Conservation (phyloP, 768 basidiomycete genomes). For the Phanerochaete sordida region DNA sequence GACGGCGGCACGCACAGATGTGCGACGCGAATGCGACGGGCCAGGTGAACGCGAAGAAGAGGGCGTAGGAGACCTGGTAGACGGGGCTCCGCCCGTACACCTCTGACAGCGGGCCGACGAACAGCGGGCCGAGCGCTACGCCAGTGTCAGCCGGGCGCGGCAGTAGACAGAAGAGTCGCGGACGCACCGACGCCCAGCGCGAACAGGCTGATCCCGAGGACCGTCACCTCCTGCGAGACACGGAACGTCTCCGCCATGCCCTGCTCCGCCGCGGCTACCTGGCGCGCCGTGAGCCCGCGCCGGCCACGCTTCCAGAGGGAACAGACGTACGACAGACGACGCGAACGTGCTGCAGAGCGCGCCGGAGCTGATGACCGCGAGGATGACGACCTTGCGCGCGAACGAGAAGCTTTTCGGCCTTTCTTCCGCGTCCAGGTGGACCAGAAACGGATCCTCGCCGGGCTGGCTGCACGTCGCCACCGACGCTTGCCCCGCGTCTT, state of each 20-base stretch:
- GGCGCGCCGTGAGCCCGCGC: neutral
- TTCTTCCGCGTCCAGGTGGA: slow-evolving; percentile 19
- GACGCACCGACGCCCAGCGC: slow-evolving; percentile 31
- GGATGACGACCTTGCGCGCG: slow-evolving; percentile 21
- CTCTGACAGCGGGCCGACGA: slow-evolving; percentile 39
- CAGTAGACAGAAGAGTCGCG: neutral
- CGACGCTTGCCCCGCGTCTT: neutral
- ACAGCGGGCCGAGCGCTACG: slow-evolving; percentile 20
- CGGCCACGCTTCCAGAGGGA: neutral
- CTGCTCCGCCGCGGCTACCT: slow-evolving; percentile 63
- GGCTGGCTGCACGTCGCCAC: neutral
- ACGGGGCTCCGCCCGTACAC: slow-evolving; percentile 59
- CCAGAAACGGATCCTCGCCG: neutral
- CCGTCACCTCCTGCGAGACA: slow-evolving; percentile 49
- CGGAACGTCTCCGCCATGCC: slow-evolving; percentile 51
- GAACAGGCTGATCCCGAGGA: slow-evolving; percentile 45
- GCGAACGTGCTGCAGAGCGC: slow-evolving; percentile 39
- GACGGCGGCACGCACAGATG: slow-evolving; percentile 45
- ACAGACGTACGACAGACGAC: slow-evolving; percentile 48
- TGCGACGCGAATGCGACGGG: slow-evolving; percentile 74
- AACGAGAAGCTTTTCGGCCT: slow-evolving; percentile 20
- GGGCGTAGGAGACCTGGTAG: slow-evolving; percentile 56
- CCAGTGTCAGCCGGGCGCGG: neutral
- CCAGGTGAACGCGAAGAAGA: slow-evolving; percentile 62
- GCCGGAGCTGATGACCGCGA: slow-evolving; percentile 21